Base-by-base conservation (phyloP, 305 asterid genomes). In the Coffea humblotiana region DNA sequence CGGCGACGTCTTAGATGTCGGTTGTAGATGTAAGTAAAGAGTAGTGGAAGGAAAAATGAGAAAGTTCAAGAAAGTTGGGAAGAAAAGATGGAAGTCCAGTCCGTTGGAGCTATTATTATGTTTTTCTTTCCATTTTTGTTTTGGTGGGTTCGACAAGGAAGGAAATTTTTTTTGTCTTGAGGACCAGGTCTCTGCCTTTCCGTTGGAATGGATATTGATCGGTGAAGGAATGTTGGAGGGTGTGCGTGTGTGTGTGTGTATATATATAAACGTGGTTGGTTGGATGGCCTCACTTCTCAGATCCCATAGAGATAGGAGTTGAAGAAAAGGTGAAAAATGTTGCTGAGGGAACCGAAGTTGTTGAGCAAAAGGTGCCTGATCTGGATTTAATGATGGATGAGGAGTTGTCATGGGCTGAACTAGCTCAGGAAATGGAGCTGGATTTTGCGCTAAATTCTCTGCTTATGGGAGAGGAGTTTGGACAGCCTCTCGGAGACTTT, bases 351-450 rank as follows among this genome's bases (percentile, higher is more conserved):
- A 83, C 52, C 23, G 60, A 65, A 45, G 79, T 43, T 25, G 77
- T 15, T 2, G 86, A 74, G 78, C 49, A 74, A 76, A 60, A 83
- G 2, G 48, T 71, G 25, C 75, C 64, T 6, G 83, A 54, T 6
- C n/a, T 52, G 0, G 86, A 80, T 21, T 32, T 77, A 15, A 66
- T 56, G 70, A 72, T 81, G 77, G 88, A 85, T 29, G 88, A 81
- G 51, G 88, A 79, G 21, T 45, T 86, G 75, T 70, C 86, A 0
- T 54, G 90, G 68, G 90, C 87, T 8, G 85, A 86, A 54, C 83
- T 92, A 7, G 97, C 88, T 0, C 83, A 84, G 0, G 93, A 84
- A 0, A 47, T 90, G 78, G 92, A 92, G 63, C 75, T 93, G 75
- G 97, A 81, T 6, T 75, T 82, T 80, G 95, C 85, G 76, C 82